Base-by-base conservation (phyloP, 2,329 filamentous ascomycete species). In the Sarocladiaceae sp. region DNA sequence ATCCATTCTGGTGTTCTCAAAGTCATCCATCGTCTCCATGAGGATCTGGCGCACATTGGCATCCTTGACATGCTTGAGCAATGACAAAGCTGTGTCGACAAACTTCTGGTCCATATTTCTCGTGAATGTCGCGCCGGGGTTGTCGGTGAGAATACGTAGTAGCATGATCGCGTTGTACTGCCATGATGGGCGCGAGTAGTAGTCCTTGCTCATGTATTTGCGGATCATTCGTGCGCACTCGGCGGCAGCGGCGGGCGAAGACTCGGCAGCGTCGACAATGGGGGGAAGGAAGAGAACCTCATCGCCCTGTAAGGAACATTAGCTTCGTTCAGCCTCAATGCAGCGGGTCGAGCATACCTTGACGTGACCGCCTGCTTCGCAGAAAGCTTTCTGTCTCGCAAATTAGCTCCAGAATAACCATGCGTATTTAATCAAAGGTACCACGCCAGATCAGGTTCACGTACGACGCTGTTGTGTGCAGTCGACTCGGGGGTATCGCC, bases 161-260 rank as follows among this genome's bases (percentile, higher is more conserved):
- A 98, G 77, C 93, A 97, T 97, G 57, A 97, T 82, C 50, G 88
- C 85, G 67, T 97, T 96, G 74, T 96, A 97, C 64, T 97, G 91
- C 53, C 83, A 81, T 55, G 85, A 81, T 9, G 87, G 72, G 35
- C 69, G 70, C 20, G 64, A 60, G 55, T 65, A 80, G 40, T 43
- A 43, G 35, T 90, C 85, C 52, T 82, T 83, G 54, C 80, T 75
- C 48, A 98, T 71, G 61, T 83, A 91, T 62, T 88, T 90, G 60
- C 88, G 85, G 58, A 97, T 88, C 52, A 85, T 73, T 52, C 78
- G 71, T 41, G 89, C 88, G 54, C 87, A 88, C 56, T 90, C 85
- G 51, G 83, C 80, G 19, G 91, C 90, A 5, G 93, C 93, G 37
- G 73, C 70, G 7, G 93, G 91, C 37, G 88, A 95, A 21, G 90